Evolutionary conservation across 2,329 filamentous ascomycete species (phyloP).

Genomic region (Paecilomyces variotii): DNA sequence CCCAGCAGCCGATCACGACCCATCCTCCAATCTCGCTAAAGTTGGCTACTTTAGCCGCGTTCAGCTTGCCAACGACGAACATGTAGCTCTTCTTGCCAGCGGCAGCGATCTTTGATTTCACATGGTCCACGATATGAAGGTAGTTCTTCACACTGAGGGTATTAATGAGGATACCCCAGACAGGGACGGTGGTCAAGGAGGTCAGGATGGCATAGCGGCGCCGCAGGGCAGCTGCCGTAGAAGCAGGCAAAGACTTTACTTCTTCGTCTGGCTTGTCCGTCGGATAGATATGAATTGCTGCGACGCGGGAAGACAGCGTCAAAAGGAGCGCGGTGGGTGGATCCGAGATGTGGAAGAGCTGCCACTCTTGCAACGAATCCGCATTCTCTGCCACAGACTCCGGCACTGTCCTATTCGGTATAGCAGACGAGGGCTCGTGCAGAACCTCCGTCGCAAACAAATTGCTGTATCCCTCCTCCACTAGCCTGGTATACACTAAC

Average conservation of each 20-base stretch:
- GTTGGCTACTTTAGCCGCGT: constrained; percentile 91
- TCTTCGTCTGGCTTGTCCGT: constrained; percentile 34
- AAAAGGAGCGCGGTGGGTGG: constrained; percentile 77
- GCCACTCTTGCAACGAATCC: constrained; percentile 54
- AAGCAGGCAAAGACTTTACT: constrained; percentile 38
- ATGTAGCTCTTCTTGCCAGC: constrained; percentile 94
- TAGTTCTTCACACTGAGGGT: constrained; percentile 91
- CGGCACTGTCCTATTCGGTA: constrained; percentile 76
- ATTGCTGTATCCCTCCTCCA: constrained; percentile 58
- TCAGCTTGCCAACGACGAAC: constrained; percentile 93
- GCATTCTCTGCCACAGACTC: constrained; percentile 37
- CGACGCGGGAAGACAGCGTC: constrained; percentile 74
- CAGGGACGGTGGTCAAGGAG: constrained; percentile 66
- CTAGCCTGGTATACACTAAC: constrained; percentile 48
- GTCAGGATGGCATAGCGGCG: constrained; percentile 84
- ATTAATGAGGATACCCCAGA: constrained; percentile 93
- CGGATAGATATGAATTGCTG: constrained; percentile 69
- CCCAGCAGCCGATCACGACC: constrained; percentile 98
- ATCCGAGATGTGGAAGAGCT: constrained; percentile 76
- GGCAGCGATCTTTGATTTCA: constrained; percentile 63
- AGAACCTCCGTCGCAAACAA: constrained; percentile 64
- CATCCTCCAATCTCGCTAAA: constrained; percentile 92
- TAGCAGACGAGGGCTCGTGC: constrained; percentile 67
- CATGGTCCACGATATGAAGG: constrained; percentile 65
- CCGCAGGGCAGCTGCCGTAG: constrained; percentile 56